Percentiles rank a stretch among this genome's conserved stretches.
These are phyloP conservation scores for Scenedesmus sp. DNA, from an alignment of 163 green algal species.

Conservation along the genomic window DNA sequence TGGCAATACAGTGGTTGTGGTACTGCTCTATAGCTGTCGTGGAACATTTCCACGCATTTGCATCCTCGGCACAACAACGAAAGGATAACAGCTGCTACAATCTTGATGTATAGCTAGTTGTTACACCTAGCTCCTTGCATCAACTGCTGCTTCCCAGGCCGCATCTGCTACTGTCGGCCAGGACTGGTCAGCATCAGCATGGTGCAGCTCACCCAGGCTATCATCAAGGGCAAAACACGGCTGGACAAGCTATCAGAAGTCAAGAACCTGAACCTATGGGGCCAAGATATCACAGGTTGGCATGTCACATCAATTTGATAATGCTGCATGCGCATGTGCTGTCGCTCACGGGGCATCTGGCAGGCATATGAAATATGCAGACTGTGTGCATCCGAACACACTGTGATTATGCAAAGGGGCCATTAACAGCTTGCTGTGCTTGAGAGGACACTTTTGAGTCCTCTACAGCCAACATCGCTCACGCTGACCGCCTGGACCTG, in stretches of 20 bases:
- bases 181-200: conserved; percentile 18
- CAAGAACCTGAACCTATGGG: conserved; percentile 73
- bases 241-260: conserved; percentile 69
- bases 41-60: background rate
- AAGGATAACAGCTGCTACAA: background rate
- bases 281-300: conserved; percentile 56
- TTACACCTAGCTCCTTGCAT: background rate
- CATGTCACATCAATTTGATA: background rate
- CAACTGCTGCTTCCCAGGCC: background rate
- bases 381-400: too few species aligned
- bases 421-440: too few species aligned
- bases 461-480: too few species aligned
- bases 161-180: background rate
- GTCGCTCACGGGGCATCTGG: too few species aligned
- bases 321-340: background rate
- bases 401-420: too few species aligned
- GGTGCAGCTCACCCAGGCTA: conserved; percentile 58
- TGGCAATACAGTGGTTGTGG: background rate
- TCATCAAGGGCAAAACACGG: conserved; percentile 64
- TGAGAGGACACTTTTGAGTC: too few species aligned
- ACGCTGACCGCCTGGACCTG: background rate
- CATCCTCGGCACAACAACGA: background rate
- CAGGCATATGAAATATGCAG: too few species aligned
- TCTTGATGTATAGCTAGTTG: background rate
- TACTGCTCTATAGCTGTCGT: background rate